These are phyloP conservation scores for Lagenidium giganteum DNA, from an alignment of 352 stramenopile species.

Conservation along the genomic window DNA sequence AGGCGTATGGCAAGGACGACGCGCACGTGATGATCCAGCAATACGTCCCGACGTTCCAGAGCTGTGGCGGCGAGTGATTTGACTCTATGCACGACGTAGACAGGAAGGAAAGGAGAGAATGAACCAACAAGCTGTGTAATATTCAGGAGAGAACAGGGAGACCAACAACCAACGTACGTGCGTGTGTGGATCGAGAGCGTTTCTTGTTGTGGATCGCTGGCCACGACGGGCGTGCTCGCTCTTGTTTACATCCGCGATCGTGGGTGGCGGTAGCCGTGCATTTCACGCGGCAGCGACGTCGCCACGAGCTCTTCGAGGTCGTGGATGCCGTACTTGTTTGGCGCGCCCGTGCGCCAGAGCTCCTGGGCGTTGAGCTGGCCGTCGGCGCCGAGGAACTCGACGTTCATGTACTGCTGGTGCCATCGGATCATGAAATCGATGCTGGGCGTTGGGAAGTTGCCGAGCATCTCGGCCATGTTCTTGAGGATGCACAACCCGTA, in stretches of 20 bases:
- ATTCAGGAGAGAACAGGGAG: neutral
- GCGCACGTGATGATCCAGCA: constrained; percentile 68
- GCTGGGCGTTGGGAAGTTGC: constrained; percentile 89
- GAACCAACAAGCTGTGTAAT: no score
- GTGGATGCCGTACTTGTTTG: constrained; percentile 91
- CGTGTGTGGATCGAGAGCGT: neutral
- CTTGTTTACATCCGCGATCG: constrained; percentile 72
- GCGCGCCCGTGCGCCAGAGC: constrained; percentile 83
- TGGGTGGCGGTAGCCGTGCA: constrained; percentile 86
- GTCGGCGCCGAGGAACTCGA: constrained; percentile 82
- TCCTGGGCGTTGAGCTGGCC: constrained; percentile 87
- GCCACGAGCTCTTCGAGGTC: constrained; percentile 85
- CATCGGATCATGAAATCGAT: constrained; percentile 94
- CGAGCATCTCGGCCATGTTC: constrained; percentile 91
- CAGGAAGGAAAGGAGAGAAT: no score
- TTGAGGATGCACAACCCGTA: constrained; percentile 92
- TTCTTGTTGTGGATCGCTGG: no score
- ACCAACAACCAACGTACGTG: neutral
- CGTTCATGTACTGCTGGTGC: constrained; percentile 90
- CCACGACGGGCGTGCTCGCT: no score
- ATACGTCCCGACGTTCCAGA: constrained; percentile 71
- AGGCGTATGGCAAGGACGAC: constrained; percentile 67
- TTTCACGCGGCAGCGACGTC: constrained; percentile 83
- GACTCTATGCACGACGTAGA: no score
- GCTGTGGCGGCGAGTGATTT: constrained; percentile 19